These are phyloP conservation scores for Rhodomyrtus tomentosa DNA, from an alignment of 345 rosid species.

Conservation along the genomic window DNA sequence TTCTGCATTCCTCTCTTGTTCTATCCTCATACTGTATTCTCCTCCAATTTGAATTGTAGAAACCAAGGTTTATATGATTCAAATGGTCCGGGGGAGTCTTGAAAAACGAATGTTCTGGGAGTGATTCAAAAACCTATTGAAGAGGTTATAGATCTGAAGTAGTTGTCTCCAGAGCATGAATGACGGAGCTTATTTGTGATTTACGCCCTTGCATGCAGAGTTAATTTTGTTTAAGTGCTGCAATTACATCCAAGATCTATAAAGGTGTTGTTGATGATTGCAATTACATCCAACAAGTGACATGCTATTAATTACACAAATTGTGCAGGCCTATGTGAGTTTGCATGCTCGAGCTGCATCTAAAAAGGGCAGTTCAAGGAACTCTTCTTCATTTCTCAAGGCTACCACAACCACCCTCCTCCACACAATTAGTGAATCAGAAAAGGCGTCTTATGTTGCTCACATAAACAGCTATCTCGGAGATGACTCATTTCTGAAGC, in stretches of 20 bases:
- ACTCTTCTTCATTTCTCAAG: slow-evolving; percentile 62
- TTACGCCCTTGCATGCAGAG: background rate
- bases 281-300: background rate
- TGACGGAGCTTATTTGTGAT: background rate
- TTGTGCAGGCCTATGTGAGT: slow-evolving; percentile 50
- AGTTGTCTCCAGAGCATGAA: background rate
- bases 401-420: slow-evolving; percentile 59
- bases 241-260: background rate
- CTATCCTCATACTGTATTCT: background rate
- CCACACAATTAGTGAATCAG: slow-evolving; percentile 61
- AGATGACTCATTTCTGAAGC: slow-evolving; percentile 77
- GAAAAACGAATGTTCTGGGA: background rate
- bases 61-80: background rate
- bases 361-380: slow-evolving; percentile 50
- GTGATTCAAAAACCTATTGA: background rate
- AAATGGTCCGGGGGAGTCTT: background rate
- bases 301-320: slow-evolving; percentile 9
- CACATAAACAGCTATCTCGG: slow-evolving; percentile 88
- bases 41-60: background rate
- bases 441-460: slow-evolving; percentile 68
- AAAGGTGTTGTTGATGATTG: no score
- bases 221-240: background rate
- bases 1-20: background rate
- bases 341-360: slow-evolving; percentile 51
- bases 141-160: background rate